Evolutionary conservation across 441 rosid genomes (phyloP).

Genomic region (Metrosideros polymorpha): DNA sequence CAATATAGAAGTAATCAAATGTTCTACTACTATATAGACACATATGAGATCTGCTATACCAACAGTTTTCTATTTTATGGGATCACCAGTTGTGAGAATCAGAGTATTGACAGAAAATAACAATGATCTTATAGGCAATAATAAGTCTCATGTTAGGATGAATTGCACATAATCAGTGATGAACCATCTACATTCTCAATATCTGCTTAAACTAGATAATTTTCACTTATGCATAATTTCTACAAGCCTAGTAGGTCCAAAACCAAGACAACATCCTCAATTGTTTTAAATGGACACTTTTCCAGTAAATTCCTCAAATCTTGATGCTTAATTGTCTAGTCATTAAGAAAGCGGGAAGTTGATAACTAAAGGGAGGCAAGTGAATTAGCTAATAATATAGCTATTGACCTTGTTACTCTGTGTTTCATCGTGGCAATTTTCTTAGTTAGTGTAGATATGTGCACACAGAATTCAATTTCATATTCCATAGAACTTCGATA

Average conservation of each 20-base stretch:
- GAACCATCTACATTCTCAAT: neutral
- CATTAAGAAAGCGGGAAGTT: neutral
- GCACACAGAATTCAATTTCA: slow-evolving; percentile 3
- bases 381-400: neutral
- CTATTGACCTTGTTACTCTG: neutral
- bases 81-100: neutral
- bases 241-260: neutral
- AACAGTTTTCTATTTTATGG: neutral
- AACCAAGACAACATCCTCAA: neutral
- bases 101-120: neutral
- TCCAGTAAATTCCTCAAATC: neutral
- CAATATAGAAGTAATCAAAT: neutral
- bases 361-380: neutral
- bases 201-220: neutral
- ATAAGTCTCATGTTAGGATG: neutral
- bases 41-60: neutral
- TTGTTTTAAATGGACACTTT: neutral
- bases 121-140: neutral
- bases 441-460: neutral
- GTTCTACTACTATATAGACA: no score
- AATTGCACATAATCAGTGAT: neutral
- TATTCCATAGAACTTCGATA: slow-evolving; percentile 10
- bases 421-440: slow-evolving; percentile 3
- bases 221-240: neutral
- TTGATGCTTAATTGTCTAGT: neutral